phyloP scores from a whole-genome alignment of 352 stramenopile species.

The Globisporangium paddicum region DNA sequence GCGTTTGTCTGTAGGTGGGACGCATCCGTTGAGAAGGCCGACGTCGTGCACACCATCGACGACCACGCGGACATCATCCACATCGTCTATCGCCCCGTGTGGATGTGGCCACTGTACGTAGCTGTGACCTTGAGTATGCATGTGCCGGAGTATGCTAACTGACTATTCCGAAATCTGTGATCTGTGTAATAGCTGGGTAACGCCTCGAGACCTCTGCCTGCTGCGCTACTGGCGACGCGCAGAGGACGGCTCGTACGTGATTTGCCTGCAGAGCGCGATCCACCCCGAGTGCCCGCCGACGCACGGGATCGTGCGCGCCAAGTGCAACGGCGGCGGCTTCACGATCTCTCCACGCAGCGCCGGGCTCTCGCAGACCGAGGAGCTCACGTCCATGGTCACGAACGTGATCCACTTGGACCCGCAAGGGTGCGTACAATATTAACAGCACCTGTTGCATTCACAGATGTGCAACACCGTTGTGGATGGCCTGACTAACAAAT shows the following conservation, averaged over 20 bases:
- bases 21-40: constrained; percentile 48
- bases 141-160: not conserved
- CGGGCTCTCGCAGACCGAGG: constrained; percentile 20
- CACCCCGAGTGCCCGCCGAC: constrained; percentile 68
- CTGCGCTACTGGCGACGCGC: constrained; percentile 69
- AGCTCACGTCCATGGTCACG: constrained; percentile 63
- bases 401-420: constrained; percentile 71
- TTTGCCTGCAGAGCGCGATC: constrained; percentile 71
- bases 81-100: constrained; percentile 68
- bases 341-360: constrained; percentile 45
- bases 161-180: not conserved
- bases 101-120: constrained; percentile 72
- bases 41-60: constrained; percentile 74
- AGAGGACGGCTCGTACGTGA: constrained; percentile 70
- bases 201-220: constrained; percentile 61
- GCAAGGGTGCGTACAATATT: constrained; percentile 19
- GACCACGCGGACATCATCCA: constrained; percentile 79
- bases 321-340: constrained; percentile 58
- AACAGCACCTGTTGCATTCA: not conserved
- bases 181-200: constrained; percentile 46
- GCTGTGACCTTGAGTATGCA: no score
- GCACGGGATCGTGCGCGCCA: constrained; percentile 51
- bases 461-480: no score
- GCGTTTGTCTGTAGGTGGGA: constrained; percentile 46
- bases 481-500: not conserved